Evolutionary conservation across 805 yeast species (phyloP), one percentile per base, ranked within the genome.

Genomic region (Kodamaea neixiangensis): DNA sequence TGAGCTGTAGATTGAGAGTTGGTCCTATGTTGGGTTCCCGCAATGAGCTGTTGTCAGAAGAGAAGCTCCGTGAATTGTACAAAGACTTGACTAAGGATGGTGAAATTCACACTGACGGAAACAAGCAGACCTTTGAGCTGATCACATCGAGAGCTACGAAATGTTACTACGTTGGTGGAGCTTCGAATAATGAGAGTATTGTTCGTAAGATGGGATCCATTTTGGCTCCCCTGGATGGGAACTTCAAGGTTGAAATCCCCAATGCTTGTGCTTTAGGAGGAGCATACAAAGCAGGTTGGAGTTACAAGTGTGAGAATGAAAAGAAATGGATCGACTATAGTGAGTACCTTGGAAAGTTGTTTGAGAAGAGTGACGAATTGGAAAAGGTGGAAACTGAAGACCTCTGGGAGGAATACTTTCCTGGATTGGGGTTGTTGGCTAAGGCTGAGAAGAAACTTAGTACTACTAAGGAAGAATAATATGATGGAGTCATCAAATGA

Each of bases 211-310:
- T 88, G 73, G 83, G 91, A 9, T 73, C 84, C 10, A 83, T 91
- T 6, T 67, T 91, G 33, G 92, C 91, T 4, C 83, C 88, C 0
- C 68, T 74, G 1, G 64, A 72, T 31, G 94, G 92, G 1, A 83
- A 86, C 54, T 88, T 68, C 64, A 80, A 82, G 53, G 84, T 87
- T 35, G 91, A 88, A 60, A 80, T 89, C 44, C 83, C 93, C 6
- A 91, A 91, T 68, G 94, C 97, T 1, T 91, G 97, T 76, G 97
- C 97, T 0, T 67, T 89, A 33, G 97, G 97, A 20, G 96, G 97
- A 3, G 93, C 96, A 39, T 88, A 79, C 69, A 87, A 88, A 63
- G 93, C 96, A 1, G 73, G 85, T 44, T 90, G 96, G 96, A 80
- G 89, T 35, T 68, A 65, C 51, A 55, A 62, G 48, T 69, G 69